phyloP scores from a whole-genome alignment of 352 stramenopile species.

The Pythium coloratum region DNA sequence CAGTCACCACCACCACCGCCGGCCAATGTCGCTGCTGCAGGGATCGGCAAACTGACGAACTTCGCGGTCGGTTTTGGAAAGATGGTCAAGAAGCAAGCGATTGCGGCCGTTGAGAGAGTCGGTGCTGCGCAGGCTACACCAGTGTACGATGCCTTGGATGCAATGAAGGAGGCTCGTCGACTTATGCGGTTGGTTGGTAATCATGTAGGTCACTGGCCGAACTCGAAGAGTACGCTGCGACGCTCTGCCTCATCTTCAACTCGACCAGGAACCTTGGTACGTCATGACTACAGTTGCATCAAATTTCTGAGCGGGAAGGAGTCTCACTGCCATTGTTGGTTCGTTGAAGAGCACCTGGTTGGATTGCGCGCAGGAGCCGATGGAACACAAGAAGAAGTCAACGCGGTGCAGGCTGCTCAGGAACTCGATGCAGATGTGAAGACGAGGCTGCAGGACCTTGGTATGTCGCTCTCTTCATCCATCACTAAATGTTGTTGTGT shows the following conservation, averaged over 20 bases:
- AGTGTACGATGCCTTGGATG: slow-evolving; percentile 34
- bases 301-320: neutral
- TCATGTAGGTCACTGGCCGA: slow-evolving; percentile 38
- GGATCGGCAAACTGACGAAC: slow-evolving; percentile 76
- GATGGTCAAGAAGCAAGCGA: slow-evolving; percentile 86
- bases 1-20: slow-evolving; percentile 11
- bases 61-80: slow-evolving; percentile 78
- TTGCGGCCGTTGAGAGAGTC: slow-evolving; percentile 76
- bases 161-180: neutral
- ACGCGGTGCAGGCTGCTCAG: slow-evolving; percentile 28
- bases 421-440: slow-evolving; percentile 26
- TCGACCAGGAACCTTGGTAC: slow-evolving; percentile 66
- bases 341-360: slow-evolving; percentile 53
- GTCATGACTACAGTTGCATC: neutral
- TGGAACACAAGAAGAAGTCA: slow-evolving; percentile 56
- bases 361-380: slow-evolving; percentile 53
- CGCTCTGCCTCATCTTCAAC: slow-evolving; percentile 74
- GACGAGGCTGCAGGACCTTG: slow-evolving; percentile 53
- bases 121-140: slow-evolving; percentile 52
- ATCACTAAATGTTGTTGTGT: neutral
- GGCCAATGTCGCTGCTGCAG: slow-evolving; percentile 27
- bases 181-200: neutral
- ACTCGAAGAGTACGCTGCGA: slow-evolving; percentile 69
- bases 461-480: slow-evolving; percentile 21
- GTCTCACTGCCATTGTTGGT: neutral